These are phyloP conservation scores for Cinnamomum micranthum DNA, from an alignment of 164 flowering plant species.

Conservation along the genomic window DNA sequence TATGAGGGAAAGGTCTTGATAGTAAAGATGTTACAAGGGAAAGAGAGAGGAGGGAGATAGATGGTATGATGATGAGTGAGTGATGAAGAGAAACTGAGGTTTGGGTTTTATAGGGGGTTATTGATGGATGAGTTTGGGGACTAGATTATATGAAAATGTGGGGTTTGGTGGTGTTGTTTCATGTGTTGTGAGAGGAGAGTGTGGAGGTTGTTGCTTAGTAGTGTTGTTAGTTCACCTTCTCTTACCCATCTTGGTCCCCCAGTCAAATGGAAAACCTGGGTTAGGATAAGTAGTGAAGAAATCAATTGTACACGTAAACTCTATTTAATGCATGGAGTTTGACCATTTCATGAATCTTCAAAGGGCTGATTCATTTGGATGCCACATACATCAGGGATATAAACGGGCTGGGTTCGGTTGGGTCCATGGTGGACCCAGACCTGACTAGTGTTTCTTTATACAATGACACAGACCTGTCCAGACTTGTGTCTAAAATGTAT, in stretches of 20 bases:
- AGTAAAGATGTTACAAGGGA: not conserved
- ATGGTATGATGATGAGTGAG: not conserved
- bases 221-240: not conserved
- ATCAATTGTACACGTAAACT: not conserved
- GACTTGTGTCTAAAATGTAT: too few relatives aligned
- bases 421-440: too few relatives aligned
- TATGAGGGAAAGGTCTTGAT: not conserved
- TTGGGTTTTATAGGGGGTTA: not conserved
- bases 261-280: not conserved
- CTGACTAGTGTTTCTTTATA: too few relatives aligned
- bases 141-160: not conserved
- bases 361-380: too few relatives aligned
- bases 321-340: too few relatives aligned
- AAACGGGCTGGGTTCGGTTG: too few relatives aligned
- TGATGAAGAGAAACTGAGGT: not conserved
- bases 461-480: too few relatives aligned
- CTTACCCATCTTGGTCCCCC: not conserved
- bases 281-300: not conserved
- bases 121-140: not conserved
- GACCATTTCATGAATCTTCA: too few relatives aligned
- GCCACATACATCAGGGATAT: too few relatives aligned
- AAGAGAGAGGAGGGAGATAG: not conserved
- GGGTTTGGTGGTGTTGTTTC: not conserved
- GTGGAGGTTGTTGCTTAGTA: not conserved
- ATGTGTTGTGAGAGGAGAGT: not conserved